phyloP scores from a whole-genome alignment of 2,329 filamentous ascomycete species.

The Pseudogymnoascus pannorum region DNA sequence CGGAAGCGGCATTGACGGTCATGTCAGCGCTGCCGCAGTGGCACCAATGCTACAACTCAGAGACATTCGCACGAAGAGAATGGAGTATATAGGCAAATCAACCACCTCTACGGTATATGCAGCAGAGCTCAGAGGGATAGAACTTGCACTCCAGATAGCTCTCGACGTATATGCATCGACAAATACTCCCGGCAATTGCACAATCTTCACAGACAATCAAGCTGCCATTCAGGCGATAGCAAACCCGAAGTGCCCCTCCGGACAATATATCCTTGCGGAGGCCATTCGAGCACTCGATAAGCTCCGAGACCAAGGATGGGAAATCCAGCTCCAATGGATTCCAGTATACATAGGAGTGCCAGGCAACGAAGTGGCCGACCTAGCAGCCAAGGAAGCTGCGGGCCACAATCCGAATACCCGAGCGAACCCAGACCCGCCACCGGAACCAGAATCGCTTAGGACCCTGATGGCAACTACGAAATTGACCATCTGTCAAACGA shows the following conservation, averaged over 20 bases:
- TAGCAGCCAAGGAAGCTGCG: conserved; percentile 19
- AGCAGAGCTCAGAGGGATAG: conserved; percentile 25
- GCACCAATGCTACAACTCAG: conserved; percentile 14
- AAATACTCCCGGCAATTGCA: conserved; percentile 16
- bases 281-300: conserved; percentile 19
- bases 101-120: conserved; percentile 26
- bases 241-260: conserved; percentile 21
- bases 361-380: conserved; percentile 13
- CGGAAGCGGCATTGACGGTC: conserved; percentile 22
- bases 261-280: conserved; percentile 26
- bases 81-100: conserved; percentile 24
- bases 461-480: conserved; percentile 15
- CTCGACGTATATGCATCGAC: conserved; percentile 16
- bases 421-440: conserved; percentile 8
- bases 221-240: conserved; percentile 26
- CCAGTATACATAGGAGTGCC: conserved; percentile 18
- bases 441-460: conserved; percentile 16
- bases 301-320: conserved; percentile 14
- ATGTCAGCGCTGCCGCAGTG: conserved; percentile 25
- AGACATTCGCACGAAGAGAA: conserved; percentile 15
- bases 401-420: conserved; percentile 16
- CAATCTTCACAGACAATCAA: conserved; percentile 29
- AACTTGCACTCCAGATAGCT: conserved; percentile 24
- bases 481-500: conserved; percentile 16
- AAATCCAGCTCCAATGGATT: conserved; percentile 19